Base-by-base conservation (phyloP, 1,284 basidiomycete genomes). In the Pascua sp. region DNA sequence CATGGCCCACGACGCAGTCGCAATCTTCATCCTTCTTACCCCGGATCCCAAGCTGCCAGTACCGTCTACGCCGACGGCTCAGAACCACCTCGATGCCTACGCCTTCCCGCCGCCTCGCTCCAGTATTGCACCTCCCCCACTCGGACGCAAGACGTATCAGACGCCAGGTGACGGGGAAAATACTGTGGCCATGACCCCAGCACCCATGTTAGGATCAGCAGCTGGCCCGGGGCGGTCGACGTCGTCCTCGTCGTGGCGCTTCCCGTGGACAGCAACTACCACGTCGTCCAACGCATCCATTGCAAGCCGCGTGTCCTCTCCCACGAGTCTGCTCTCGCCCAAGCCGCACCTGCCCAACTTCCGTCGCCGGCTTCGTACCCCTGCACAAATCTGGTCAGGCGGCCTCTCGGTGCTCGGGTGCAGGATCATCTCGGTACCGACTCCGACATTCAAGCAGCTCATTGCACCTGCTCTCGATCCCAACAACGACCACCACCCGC, bases 1-100 rank as follows among this genome's bases (percentile, higher is more conserved):
- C 44, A 83, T 86, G 11, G 77, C 81, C 11, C 86, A 82, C 71
- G 90, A 94, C 70, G 87, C 91, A 0, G 78, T 82, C 46, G 81
- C 85, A 2, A 85, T 95, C 43, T 67, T 83, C 57, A 72, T 81
- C 55, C 77, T 75, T 43, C 53, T 78, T 37, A 73, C 67, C n/a
- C 72, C 72, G 38, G 76, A 71, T 60, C 67, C 57, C 45, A 60
- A 48, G 52, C 71, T 67, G 57, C 70, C 72, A 36, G 62, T 38
- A 60, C 68, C 67, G 55, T 62, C 24, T 51, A 72, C 49, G 1
- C 67, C 70, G 0, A 65, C 67, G 16, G 72, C 74, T 0, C 56
- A 61, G 9, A 70, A 78, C 43, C 72, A 72, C 15, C 53, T 81
- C 32, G 75, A 77, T 54, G 75, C 77, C 2, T 80, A 70, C 64